These are phyloP conservation scores for Colletotrichum liaoningense DNA, from an alignment of 2,329 filamentous ascomycete genomes.

Conservation along the genomic window DNA sequence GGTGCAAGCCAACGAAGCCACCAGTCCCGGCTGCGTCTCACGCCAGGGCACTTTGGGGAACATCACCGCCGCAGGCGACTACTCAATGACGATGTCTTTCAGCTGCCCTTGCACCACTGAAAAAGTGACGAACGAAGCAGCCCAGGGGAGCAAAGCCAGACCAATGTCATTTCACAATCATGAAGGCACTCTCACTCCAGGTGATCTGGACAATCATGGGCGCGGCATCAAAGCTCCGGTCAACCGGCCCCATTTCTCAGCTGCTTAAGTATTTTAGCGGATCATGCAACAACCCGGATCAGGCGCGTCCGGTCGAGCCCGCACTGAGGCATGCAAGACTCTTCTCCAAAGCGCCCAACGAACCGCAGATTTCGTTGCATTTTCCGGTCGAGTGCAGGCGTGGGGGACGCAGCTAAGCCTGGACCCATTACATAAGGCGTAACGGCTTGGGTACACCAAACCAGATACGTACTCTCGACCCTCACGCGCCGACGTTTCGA, in stretches of 20 bases:
- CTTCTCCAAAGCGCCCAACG: not conserved
- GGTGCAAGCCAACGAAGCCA: slow-evolving; percentile 20
- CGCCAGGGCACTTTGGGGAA: slow-evolving; percentile 5
- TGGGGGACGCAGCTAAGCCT: not conserved
- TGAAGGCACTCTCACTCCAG: not conserved
- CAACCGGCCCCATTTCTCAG: not conserved
- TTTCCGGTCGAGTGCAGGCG: not conserved
- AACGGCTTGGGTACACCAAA: not conserved
- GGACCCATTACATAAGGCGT: not conserved
- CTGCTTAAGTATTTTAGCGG: not conserved
- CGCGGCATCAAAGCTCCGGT: not conserved
- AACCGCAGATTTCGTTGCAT: not conserved
- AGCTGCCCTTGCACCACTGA: not conserved
- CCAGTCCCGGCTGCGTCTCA: slow-evolving; percentile 1
- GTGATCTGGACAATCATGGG: no score
- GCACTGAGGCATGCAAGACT: not conserved
- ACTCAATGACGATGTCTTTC: slow-evolving; percentile 3
- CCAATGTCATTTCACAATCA: not conserved
- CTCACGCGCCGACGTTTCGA: not conserved
- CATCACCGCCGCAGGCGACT: not conserved
- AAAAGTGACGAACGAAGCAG: not conserved
- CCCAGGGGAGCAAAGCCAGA: not conserved
- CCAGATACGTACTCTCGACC: not conserved
- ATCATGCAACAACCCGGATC: not conserved
- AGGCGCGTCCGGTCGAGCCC: not conserved